phyloP scores from a whole-genome alignment of 768 basidiomycete genomes.

The Auricularia sp. region DNA sequence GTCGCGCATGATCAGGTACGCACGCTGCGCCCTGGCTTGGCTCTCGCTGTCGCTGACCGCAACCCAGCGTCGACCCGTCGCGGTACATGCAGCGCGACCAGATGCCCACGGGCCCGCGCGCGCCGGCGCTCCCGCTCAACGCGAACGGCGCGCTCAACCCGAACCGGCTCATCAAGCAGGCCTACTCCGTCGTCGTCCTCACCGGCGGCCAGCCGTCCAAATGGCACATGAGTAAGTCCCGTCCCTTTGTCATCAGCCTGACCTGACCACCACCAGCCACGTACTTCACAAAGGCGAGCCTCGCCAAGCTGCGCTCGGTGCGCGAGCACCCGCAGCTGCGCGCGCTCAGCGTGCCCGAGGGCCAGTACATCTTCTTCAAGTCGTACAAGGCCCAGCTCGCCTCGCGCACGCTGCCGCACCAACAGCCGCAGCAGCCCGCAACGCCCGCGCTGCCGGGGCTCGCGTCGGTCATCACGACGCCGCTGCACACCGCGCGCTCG shows the following conservation, averaged over 20 bases:
- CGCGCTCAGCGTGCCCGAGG: not conserved
- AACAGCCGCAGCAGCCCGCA: not conserved
- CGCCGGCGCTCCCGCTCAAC: not conserved
- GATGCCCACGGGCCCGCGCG: not conserved
- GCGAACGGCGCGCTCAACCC: not conserved
- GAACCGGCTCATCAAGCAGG: conserved; percentile 1
- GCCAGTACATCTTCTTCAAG: not conserved
- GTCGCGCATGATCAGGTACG: not conserved
- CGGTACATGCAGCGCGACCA: not conserved
- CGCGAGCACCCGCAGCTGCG: not conserved
- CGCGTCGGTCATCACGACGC: not conserved
- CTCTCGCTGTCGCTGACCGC: not conserved
- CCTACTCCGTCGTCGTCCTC: conserved; percentile 1
- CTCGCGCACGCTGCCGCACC: not conserved
- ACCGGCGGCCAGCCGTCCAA: not conserved
- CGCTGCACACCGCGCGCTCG: not conserved
- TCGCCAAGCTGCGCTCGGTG: not conserved
- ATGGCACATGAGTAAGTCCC: not conserved
- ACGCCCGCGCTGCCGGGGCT: not conserved
- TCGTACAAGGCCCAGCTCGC: not conserved
- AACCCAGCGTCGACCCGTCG: not conserved
- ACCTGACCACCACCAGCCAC: not conserved
- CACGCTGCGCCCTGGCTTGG: not conserved
- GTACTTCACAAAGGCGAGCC: not conserved
- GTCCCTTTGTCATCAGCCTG: not conserved